A percentile compares a stretch with the other conserved stretches of the same genome.
These are phyloP conservation scores for Pigoraptor vietnamica DNA, from an alignment of 78 protist genomes.

Conservation along the genomic window DNA sequence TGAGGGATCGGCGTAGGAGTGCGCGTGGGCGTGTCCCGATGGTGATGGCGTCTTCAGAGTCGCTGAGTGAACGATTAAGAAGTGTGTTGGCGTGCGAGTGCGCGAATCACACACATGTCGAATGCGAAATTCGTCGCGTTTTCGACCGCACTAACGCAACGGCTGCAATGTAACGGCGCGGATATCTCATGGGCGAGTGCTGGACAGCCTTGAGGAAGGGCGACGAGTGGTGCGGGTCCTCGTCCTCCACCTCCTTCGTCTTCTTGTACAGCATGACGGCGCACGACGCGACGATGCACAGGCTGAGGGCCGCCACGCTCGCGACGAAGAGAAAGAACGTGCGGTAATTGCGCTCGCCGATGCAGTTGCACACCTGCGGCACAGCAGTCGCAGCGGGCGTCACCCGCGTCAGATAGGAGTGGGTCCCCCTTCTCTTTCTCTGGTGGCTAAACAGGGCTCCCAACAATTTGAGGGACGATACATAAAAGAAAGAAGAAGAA, in stretches of 20 bases:
- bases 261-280: neutral
- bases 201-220: neutral
- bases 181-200: neutral
- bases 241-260: neutral
- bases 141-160: neutral
- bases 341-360: constrained; percentile 29
- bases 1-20: no score
- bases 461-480: neutral
- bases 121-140: no score
- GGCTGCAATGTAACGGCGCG: neutral
- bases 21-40: no score
- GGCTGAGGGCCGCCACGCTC: neutral
- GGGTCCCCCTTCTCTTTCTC: no score
- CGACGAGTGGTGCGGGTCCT: neutral
- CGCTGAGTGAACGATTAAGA: no score
- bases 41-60: no score
- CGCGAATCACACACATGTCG: no score
- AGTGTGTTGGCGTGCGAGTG: no score
- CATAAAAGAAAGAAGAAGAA: neutral
- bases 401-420: no score
- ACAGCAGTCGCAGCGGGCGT: no score
- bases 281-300: neutral
- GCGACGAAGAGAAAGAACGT: constrained; percentile 5
- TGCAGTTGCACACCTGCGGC: constrained; percentile 3
- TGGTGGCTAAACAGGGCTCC: no score